Conservation (phyloP, 345 rosid species). For the Eucalyptus brandiana region DNA sequence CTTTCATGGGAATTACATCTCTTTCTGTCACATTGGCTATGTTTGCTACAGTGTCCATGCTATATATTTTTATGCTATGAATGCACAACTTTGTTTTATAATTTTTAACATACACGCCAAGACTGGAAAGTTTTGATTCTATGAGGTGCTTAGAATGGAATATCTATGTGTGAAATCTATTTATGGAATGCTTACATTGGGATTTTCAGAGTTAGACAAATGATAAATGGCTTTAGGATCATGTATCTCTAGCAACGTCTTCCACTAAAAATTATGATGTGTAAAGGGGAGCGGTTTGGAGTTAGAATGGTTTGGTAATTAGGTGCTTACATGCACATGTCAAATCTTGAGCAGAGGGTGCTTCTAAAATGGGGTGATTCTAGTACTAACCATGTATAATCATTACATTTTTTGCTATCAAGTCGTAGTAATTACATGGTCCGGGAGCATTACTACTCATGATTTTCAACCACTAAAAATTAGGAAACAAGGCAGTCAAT, state of each 20-base stretch:
- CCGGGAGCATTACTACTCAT: not conserved
- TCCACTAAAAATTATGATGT: not conserved
- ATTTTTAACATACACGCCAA: not conserved
- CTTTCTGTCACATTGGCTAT: not conserved
- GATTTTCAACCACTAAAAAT: not conserved
- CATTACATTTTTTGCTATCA: not conserved
- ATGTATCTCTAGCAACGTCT: not conserved
- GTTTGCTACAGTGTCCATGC: not conserved
- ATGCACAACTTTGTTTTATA: not conserved
- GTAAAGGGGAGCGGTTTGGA: not conserved
- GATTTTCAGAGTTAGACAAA: not conserved
- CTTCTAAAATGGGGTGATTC: not conserved
- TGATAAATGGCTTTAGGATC: not conserved
- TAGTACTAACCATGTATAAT: not conserved
- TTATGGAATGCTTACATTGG: not conserved
- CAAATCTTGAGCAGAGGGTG: not conserved
- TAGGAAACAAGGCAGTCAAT: not conserved
- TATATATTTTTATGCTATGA: not conserved
- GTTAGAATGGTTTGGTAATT: not conserved
- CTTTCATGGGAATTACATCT: not conserved
- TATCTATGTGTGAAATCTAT: not conserved
- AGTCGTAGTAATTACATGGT: not conserved
- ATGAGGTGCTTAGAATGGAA: not conserved
- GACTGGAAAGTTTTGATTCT: not conserved
- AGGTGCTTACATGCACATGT: not conserved